Evolutionary conservation across 2,329 filamentous ascomycete genomes (phyloP).

Genomic region (Diplodia intermedia): DNA sequence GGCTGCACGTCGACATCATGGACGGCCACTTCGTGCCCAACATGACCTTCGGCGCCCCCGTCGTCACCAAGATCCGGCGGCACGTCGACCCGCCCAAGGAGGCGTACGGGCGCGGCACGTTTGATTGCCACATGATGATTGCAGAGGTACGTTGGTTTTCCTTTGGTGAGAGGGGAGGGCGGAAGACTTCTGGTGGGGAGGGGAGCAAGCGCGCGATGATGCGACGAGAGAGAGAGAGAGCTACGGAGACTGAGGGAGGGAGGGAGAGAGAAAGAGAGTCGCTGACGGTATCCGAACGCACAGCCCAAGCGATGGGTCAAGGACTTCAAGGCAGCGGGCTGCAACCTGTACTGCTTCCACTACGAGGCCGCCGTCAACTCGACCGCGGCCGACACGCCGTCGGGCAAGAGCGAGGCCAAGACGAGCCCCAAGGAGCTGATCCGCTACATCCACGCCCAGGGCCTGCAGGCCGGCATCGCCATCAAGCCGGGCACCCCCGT

Average conservation of each 20-base stretch:
- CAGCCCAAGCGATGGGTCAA: slow-evolving; percentile 98
- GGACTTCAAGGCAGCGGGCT: slow-evolving; percentile 91
- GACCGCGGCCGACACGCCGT: slow-evolving; percentile 81
- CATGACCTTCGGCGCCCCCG: slow-evolving; percentile 93
- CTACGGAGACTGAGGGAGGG: not conserved
- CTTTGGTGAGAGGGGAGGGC: not conserved
- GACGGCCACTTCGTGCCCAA: slow-evolving; percentile 99
- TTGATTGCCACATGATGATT: slow-evolving; percentile 99
- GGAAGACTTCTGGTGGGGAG: not conserved
- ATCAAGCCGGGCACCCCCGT: slow-evolving; percentile 93
- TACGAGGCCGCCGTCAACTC: slow-evolving; percentile 91
- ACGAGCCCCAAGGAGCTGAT: slow-evolving; percentile 87
- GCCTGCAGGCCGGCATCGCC: slow-evolving; percentile 90
- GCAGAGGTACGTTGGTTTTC: slow-evolving; percentile 70
- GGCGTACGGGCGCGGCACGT: slow-evolving; percentile 81
- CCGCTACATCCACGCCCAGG: slow-evolving; percentile 85
- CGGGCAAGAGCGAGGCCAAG: slow-evolving; percentile 69
- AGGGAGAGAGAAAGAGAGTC: not conserved
- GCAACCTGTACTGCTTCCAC: slow-evolving; percentile 99
- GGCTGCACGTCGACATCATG: slow-evolving; percentile 63
- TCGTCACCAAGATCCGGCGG: slow-evolving; percentile 89
- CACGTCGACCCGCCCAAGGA: slow-evolving; percentile 79
- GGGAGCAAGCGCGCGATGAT: not conserved
- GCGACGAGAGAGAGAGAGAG: not conserved
- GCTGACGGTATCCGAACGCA: not conserved